A percentile compares a stretch with the other conserved stretches of the same genome.
phyloP scores from a whole-genome alignment of 345 rosid genomes.

The Litchi chinensis region DNA sequence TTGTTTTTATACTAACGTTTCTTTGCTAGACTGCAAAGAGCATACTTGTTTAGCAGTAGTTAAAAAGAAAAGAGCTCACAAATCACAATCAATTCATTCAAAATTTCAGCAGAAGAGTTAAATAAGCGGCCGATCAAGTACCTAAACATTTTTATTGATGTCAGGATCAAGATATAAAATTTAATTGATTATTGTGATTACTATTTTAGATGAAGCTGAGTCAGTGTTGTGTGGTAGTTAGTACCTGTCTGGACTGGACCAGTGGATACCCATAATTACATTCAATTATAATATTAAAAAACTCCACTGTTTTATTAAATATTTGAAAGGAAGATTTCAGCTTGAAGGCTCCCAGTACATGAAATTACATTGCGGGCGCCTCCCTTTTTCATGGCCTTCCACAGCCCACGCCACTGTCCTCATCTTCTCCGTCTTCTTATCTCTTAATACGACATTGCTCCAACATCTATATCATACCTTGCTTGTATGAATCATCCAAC shows the following conservation, averaged over 20 bases:
- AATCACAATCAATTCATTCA: neutral
- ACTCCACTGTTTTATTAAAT: constrained; percentile 16
- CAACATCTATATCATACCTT: neutral
- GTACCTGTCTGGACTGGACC: constrained; percentile 17
- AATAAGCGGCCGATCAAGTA: neutral
- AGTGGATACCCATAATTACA: neutral
- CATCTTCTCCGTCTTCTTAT: neutral
- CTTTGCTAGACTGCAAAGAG: neutral
- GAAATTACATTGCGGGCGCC: constrained; percentile 13
- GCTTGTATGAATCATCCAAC: too few species aligned
- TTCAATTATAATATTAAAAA: neutral
- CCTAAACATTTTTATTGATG: neutral
- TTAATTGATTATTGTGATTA: neutral
- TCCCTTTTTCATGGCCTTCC: constrained; percentile 20
- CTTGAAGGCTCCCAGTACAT: constrained; percentile 26
- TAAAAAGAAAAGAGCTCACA: neutral
- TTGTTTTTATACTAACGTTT: neutral
- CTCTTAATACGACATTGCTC: constrained; percentile 8
- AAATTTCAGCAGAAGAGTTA: neutral
- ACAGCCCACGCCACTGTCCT: neutral
- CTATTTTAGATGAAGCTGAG: neutral
- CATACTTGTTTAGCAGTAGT: neutral
- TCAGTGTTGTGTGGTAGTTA: constrained; percentile 9
- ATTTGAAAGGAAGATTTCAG: neutral
- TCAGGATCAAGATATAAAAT: neutral